A percentile compares a stretch with the other conserved stretches of the same genome.
Conservation (phyloP, 768 basidiomycete genomes). For the Lanmaoa rubissima region DNA sequence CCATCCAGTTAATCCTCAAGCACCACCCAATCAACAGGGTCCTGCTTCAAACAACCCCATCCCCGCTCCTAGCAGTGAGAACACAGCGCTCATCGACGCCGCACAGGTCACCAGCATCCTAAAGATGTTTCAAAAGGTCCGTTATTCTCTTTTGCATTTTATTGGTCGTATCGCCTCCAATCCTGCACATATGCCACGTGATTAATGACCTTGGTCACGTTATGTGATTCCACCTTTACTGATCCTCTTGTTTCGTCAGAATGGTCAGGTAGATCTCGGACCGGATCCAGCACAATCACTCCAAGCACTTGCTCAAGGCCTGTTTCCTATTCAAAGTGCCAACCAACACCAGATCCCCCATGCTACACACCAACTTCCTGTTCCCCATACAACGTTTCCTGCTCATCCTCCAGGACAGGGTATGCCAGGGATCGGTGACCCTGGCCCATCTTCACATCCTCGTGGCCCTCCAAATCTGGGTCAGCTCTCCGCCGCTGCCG, state of each 20-base stretch:
- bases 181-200: slow-evolving; percentile 20
- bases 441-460: slow-evolving; percentile 72
- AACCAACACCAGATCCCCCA: slow-evolving; percentile 35
- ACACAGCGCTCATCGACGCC: slow-evolving; percentile 38
- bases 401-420: slow-evolving; percentile 32
- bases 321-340: slow-evolving; percentile 25
- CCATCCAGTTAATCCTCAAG: slow-evolving; percentile 7
- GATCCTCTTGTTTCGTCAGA: slow-evolving; percentile 27
- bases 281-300: slow-evolving; percentile 62
- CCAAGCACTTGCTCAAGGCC: slow-evolving; percentile 51
- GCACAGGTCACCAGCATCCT: slow-evolving; percentile 60
- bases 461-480: slow-evolving; percentile 64
- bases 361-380: slow-evolving; percentile 21
- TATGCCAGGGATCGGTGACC: slow-evolving; percentile 57
- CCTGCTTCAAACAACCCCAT: slow-evolving; percentile 9
- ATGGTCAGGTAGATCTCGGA: slow-evolving; percentile 50
- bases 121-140: slow-evolving; percentile 58
- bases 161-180: not conserved
- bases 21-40: slow-evolving; percentile 14
- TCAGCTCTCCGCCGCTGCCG: slow-evolving; percentile 47
- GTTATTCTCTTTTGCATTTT: slow-evolving; percentile 13
- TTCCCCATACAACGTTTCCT: slow-evolving; percentile 40
- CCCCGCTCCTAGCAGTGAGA: slow-evolving; percentile 8
- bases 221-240: slow-evolving; percentile 12
- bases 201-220: slow-evolving; percentile 23